Conservation (phyloP, 1,284 basidiomycete genomes). For the Microbotryum intermedium region DNA sequence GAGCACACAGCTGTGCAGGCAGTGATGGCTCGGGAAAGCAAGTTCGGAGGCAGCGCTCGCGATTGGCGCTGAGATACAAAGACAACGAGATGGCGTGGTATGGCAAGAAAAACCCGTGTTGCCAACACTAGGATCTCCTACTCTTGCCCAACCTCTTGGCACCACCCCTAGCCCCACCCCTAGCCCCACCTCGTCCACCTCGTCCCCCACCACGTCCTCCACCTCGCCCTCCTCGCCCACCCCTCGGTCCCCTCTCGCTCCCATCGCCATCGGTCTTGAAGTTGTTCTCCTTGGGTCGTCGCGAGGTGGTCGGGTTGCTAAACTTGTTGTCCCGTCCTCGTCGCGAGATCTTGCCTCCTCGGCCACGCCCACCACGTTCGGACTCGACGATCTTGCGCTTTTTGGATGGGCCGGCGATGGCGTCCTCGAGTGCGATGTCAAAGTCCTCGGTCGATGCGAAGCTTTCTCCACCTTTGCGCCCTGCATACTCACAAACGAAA, state of each 20-base stretch:
- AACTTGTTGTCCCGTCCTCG: conserved; percentile 65
- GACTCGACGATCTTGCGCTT: conserved; percentile 40
- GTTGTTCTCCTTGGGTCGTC: conserved; percentile 69
- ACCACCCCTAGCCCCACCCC: conserved; percentile 39
- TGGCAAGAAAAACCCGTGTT: neutral
- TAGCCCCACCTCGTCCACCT: conserved; percentile 35
- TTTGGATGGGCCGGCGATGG: conserved; percentile 54
- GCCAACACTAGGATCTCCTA: conserved; percentile 27
- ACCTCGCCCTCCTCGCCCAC: conserved; percentile 40
- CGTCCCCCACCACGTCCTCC: conserved; percentile 37
- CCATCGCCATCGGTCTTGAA: conserved; percentile 9
- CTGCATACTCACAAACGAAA: conserved; percentile 18
- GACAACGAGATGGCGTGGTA: neutral
- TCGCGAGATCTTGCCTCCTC: conserved; percentile 49
- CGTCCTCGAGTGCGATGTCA: conserved; percentile 76
- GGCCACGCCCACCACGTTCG: conserved; percentile 34
- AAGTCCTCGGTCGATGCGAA: conserved; percentile 59
- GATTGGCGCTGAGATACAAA: neutral
- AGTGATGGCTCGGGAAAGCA: neutral
- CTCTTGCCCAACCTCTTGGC: conserved; percentile 38
- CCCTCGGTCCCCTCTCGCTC: conserved; percentile 18
- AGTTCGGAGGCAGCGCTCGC: neutral
- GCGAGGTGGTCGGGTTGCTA: conserved; percentile 59
- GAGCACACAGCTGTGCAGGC: neutral
- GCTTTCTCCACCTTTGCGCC: conserved; percentile 50